Evolutionary conservation across 495 filamentous ascomycete species (phyloP), one percentile per base, ranked within the genome.

Genomic region (Talaromyces stipitatus): DNA sequence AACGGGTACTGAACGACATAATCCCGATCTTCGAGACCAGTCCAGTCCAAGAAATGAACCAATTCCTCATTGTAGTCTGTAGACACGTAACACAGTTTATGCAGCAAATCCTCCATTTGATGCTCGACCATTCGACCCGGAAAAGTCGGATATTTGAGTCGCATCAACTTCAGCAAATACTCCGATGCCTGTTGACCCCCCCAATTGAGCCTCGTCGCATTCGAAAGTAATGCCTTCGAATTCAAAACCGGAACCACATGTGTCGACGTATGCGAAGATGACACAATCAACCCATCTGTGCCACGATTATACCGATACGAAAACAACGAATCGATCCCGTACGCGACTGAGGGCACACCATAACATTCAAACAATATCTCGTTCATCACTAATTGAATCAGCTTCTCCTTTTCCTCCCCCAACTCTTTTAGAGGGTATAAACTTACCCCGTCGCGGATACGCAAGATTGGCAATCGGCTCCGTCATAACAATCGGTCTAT

Each of bases 331-430:
- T 98, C 94, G 72, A 98, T 94, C 29, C 94, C 94, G 66, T 91
- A 96, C 30, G 90, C 86, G 3, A 97, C 82, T 1, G 86, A 89
- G 0, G 95, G 92, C 4, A 88, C 91, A 41, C 79, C 80, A 73
- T 97, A 98, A 73, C 87, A 91, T 64, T 98, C 94, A 70, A 96
- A 98, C 22, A 98, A 75, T 55, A 97, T 89, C 69, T 98, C 94
- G 57, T 87, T 94, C 91, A 97, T 97, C 61, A 89, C 91, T 97
- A 61, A 18, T 56, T 71, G 47, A 68, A 64, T 57, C 46, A 50
- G 56, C 55, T 20, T 24, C 22, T 2, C 18, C 8, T 27, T 11
- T 24, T 12, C 24, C 14, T 12, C 22, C 14, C 7, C 23, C 30
- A 7, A 7, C 2, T 14, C 22, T 10, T 46, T 50, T 9, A 9